Percentiles rank a stretch among this genome's conserved stretches.
These are phyloP conservation scores for Forsythia viridissima DNA, from an alignment of 257 asterid genomes.

Conservation along the genomic window DNA sequence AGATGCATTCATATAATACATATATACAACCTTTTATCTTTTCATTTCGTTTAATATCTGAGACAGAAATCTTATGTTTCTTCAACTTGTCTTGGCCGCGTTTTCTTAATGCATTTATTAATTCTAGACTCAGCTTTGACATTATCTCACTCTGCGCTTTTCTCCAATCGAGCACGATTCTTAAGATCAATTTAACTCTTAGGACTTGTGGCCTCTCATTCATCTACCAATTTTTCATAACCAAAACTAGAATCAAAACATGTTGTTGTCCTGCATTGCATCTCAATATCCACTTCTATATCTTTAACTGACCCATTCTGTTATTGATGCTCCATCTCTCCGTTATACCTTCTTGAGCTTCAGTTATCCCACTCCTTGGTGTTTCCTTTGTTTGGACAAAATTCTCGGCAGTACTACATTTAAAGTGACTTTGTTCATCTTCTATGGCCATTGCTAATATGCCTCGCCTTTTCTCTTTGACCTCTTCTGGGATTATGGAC, in stretches of 20 bases:
- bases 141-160: slow-evolving; percentile 74
- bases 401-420: slow-evolving; percentile 24
- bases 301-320: slow-evolving; percentile 25
- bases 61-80: slow-evolving; percentile 43
- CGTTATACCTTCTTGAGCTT: slow-evolving; percentile 11
- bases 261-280: slow-evolving; percentile 21
- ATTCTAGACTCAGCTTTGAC: slow-evolving; percentile 65
- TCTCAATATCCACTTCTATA: slow-evolving; percentile 26
- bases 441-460: slow-evolving; percentile 23
- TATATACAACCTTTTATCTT: too few relatives aligned
- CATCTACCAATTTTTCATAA: slow-evolving; percentile 31
- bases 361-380: slow-evolving; percentile 5
- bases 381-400: slow-evolving; percentile 20
- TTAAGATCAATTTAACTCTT: slow-evolving; percentile 83
- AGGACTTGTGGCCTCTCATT: slow-evolving; percentile 38
- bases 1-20: too few relatives aligned
- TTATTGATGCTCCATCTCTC: slow-evolving; percentile 14
- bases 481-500: slow-evolving; percentile 18
- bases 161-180: slow-evolving; percentile 61
- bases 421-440: slow-evolving; percentile 21
- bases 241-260: slow-evolving; percentile 32
- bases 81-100: slow-evolving; percentile 63
- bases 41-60: too few relatives aligned
- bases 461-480: slow-evolving; percentile 17
- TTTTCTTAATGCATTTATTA: slow-evolving; percentile 56